Evolutionary conservation across 495 filamentous ascomycete species (phyloP), one percentile per base, ranked within the genome.

Genomic region (Penicillium ochrochloron): DNA sequence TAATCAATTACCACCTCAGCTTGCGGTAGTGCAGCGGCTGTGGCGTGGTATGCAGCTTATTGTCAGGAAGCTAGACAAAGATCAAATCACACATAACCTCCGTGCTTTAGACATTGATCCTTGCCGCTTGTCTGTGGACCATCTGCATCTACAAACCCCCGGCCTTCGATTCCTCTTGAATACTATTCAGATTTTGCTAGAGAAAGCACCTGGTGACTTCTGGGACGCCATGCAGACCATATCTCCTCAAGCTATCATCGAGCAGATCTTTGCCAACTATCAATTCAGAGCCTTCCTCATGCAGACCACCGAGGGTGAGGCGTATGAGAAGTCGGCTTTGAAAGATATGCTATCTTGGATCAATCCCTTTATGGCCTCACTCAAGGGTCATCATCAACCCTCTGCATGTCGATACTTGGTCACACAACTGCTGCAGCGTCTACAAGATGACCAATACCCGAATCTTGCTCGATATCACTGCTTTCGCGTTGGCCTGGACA

Each of bases 181-280:
- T 61, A 86, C 86, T 1, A 85, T 95, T 54, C 82, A 83, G 33
- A 80, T 74, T 11, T 80, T 97, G 15, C 76, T 97, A 48, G 84
- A 88, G 60, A 90, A 90, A 61, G 89, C 91, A 0, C 84, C 91
- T 0, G 84, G 82, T 48, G 89, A 90, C 60, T 96, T 96, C 68
- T 97, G 93, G 93, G 88, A 89, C 65, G 90, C 92, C 1, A 90
- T 92, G 80, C 90, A 90, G 34, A 83, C 89, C 17, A 90, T 93
- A 51, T 89, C 90, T 2, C 89, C 92, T 8, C 85, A 87, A 34
- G 82, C 86, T 31, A 81, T 96, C 44, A 85, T 90, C 53, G 91
- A 96, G 64, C 85, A 90, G 57, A 85, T 95, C 52, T 89, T 94
- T 71, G 84, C 84, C 57, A 92, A 88, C 66, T 84, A 87, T 19